Evolutionary conservation across 257 asterid genomes (phyloP).

Genomic region (Oldenlandia corymbosa): DNA sequence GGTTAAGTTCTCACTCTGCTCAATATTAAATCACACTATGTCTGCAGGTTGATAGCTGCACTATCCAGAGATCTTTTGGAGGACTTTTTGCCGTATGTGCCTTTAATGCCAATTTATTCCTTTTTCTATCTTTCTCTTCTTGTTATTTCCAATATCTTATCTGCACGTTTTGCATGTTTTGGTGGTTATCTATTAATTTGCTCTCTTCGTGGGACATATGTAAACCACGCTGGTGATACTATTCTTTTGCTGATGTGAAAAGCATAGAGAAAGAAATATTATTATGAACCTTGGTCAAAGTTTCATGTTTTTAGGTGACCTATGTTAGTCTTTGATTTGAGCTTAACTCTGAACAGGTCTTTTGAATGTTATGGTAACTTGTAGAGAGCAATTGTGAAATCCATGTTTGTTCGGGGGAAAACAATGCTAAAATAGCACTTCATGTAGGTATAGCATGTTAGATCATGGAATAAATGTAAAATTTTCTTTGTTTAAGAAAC

Average conservation of each 20-base stretch:
- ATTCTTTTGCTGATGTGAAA: neutral
- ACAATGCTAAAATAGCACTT: no score
- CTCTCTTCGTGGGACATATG: slow-evolving; percentile 1
- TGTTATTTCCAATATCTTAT: neutral
- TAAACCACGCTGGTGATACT: neutral
- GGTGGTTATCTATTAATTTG: neutral
- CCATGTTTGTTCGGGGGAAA: no score
- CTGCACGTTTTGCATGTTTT: neutral
- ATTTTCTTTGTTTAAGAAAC: neutral
- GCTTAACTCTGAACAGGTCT: no score
- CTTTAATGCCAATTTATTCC: slow-evolving; percentile 11
- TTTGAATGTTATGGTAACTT: neutral
- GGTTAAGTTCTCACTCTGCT: slow-evolving; percentile 8
- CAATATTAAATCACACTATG: neutral
- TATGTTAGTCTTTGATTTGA: no score
- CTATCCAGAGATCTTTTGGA: slow-evolving; percentile 80
- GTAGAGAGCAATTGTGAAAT: neutral
- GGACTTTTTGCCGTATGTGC: slow-evolving; percentile 78
- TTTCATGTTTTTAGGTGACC: neutral
- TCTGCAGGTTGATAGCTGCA: slow-evolving; percentile 69
- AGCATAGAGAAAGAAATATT: neutral
- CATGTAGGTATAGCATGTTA: no score
- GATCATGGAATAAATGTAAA: neutral
- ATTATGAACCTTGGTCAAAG: neutral
- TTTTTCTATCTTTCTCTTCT: neutral